Evolutionary conservation across 805 yeast genomes (phyloP).

Genomic region (Candida tammaniensis): DNA sequence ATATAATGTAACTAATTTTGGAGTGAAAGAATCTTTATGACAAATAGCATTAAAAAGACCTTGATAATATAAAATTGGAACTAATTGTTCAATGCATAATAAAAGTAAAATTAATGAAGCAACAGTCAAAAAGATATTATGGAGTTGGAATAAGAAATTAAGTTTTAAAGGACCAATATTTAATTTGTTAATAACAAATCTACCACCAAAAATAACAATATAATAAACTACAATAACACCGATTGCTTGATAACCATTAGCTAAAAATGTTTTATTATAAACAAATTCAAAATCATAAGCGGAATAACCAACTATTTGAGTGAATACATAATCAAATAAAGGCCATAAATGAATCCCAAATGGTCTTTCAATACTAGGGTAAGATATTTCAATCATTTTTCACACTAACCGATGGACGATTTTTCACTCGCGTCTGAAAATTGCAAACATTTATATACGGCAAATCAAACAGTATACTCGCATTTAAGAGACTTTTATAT

Average conservation of each 20-base stretch:
- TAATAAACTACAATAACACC: constrained; percentile 42
- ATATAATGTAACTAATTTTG: constrained; percentile 77
- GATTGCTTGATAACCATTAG: constrained; percentile 56
- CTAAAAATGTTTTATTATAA: constrained; percentile 64
- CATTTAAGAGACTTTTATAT: too few species aligned
- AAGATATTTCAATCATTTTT: constrained; percentile 5
- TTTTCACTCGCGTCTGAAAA: too few species aligned
- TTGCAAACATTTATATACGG: too few species aligned
- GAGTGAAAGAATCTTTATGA: constrained; percentile 73
- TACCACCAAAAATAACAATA: constrained; percentile 63
- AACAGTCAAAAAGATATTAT: constrained; percentile 72
- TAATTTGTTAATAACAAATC: constrained; percentile 51
- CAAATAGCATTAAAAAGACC: constrained; percentile 88
- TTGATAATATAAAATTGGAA: constrained; percentile 70
- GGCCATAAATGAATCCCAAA: constrained; percentile 69
- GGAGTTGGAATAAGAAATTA: constrained; percentile 76
- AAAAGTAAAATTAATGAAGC: constrained; percentile 64
- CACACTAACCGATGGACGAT: too few species aligned
- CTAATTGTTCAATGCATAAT: constrained; percentile 77
- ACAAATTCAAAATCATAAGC: constrained; percentile 68
- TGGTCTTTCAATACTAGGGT: constrained; percentile 44
- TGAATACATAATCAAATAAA: constrained; percentile 51
- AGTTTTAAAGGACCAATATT: constrained; percentile 67
- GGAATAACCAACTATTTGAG: constrained; percentile 47
- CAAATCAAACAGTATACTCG: too few species aligned